A percentile compares a stretch with the other conserved stretches of the same genome.
Conservation (phyloP, 73 alveolate species). For the Paramecium biaurelia region DNA sequence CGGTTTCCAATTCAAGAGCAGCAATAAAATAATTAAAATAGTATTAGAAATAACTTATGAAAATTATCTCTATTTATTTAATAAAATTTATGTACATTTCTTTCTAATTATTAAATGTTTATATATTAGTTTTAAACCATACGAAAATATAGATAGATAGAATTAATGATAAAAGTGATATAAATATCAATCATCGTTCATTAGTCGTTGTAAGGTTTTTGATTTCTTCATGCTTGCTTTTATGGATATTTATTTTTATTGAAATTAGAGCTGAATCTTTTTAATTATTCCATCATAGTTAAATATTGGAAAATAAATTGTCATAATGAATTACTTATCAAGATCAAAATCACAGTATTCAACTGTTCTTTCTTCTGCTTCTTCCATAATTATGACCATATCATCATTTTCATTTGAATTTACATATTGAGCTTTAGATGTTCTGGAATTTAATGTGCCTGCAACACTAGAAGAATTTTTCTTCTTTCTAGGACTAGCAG, state of each 20-base stretch:
- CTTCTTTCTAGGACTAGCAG: not conserved
- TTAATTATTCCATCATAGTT: not conserved
- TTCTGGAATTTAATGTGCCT: not conserved
- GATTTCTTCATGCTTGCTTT: not conserved
- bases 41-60: too few relatives aligned
- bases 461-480: not conserved
- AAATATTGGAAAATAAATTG: not conserved
- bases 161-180: not conserved
- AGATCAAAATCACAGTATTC: slow-evolving; percentile 26
- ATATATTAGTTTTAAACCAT: too few relatives aligned
- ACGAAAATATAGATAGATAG: too few relatives aligned
- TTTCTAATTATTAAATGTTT: too few relatives aligned
- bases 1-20: too few relatives aligned
- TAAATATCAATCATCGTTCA: not conserved
- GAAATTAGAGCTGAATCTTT: not conserved
- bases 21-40: too few relatives aligned
- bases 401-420: not conserved
- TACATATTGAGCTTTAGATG: not conserved
- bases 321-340: not conserved
- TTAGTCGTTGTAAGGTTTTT: not conserved
- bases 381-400: slow-evolving; percentile 11
- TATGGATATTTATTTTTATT: not conserved
- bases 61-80: too few relatives aligned
- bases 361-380: not conserved
- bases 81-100: too few relatives aligned